A percentile compares a stretch with the other conserved stretches of the same genome.
phyloP scores from a whole-genome alignment of 208 protist species.

The Leishmania aethiopica region DNA sequence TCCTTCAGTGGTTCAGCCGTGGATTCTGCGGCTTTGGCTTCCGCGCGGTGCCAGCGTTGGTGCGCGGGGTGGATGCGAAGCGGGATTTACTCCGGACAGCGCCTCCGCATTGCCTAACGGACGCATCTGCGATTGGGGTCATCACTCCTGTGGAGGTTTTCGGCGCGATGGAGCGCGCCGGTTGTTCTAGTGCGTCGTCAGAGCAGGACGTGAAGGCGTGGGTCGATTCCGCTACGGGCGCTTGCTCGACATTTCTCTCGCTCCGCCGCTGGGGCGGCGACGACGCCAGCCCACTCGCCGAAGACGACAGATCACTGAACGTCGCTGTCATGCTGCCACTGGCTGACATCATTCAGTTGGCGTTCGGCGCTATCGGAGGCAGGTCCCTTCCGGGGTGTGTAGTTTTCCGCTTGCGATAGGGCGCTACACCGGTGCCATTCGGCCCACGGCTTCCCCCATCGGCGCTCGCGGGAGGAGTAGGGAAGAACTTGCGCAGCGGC shows the following conservation, averaged over 20 bases:
- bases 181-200: neutral
- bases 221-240: neutral
- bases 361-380: slow-evolving; percentile 20
- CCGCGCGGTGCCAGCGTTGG: neutral
- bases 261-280: neutral
- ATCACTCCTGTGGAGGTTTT: neutral
- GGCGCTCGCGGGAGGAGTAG: slow-evolving; percentile 32
- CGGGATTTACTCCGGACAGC: slow-evolving; percentile 1
- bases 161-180: neutral
- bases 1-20: slow-evolving; percentile 12
- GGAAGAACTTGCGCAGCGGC: slow-evolving; percentile 30
- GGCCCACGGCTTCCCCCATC: slow-evolving; percentile 10
- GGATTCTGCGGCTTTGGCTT: slow-evolving; percentile 21
- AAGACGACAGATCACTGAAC: neutral
- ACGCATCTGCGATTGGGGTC: neutral
- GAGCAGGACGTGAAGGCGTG: neutral
- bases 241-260: neutral
- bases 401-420: slow-evolving; percentile 30
- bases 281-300: neutral
- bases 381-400: slow-evolving; percentile 24
- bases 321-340: neutral
- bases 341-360: slow-evolving; percentile 16
- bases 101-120: neutral
- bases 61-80: slow-evolving; percentile 1
- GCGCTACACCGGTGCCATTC: neutral